Percentiles rank a stretch among this genome's conserved stretches.
phyloP scores from a whole-genome alignment of 2,329 filamentous ascomycete species.

The Xylaria sp. region DNA sequence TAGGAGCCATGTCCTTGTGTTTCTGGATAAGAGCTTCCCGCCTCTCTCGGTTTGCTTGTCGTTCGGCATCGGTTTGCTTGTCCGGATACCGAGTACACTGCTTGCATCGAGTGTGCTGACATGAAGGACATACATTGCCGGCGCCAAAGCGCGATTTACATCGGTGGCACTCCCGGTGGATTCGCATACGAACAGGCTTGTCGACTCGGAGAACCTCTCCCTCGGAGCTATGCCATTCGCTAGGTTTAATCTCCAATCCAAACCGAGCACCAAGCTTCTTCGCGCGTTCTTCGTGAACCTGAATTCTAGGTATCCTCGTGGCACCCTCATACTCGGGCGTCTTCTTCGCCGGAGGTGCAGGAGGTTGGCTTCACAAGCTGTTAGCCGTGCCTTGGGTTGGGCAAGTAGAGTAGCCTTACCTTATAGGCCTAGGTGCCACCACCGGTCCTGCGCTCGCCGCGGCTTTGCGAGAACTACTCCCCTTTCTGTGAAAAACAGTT shows the following conservation, averaged over 20 bases:
- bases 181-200: constrained; percentile 81
- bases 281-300: constrained; percentile 67
- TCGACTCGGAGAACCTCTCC: constrained; percentile 73
- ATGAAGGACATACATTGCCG: constrained; percentile 78
- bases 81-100: constrained; percentile 81
- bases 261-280: constrained; percentile 66
- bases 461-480: constrained; percentile 49
- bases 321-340: constrained; percentile 46
- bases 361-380: constrained; percentile 38
- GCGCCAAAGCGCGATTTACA: constrained; percentile 80
- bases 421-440: constrained; percentile 33
- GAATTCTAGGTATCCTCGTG: constrained; percentile 58
- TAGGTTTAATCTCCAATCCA: constrained; percentile 65
- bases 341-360: constrained; percentile 34
- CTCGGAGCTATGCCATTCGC: constrained; percentile 63
- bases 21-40: constrained; percentile 64
- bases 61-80: constrained; percentile 69
- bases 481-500: constrained; percentile 59
- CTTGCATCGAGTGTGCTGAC: constrained; percentile 83
- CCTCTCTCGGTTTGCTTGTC: constrained; percentile 63
- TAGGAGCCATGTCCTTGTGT: constrained; percentile 66
- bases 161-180: constrained; percentile 82
- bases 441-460: constrained; percentile 27
- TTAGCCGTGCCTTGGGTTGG: constrained; percentile 33
- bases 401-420: constrained; percentile 39